phyloP scores from a whole-genome alignment of 2,329 filamentous ascomycete genomes.

The Clarireedia hainanense region DNA sequence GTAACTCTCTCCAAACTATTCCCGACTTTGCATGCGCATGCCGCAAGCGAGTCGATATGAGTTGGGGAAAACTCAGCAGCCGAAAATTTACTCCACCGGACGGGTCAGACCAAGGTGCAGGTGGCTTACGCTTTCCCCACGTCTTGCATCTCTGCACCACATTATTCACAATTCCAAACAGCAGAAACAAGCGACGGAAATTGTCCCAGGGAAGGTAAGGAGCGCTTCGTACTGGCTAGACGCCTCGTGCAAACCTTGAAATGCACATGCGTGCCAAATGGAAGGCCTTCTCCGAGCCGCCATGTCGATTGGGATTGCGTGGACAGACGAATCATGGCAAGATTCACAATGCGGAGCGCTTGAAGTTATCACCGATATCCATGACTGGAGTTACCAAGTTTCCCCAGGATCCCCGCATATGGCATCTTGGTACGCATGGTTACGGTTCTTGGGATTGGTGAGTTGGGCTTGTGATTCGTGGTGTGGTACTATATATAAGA shows the following conservation, averaged over 20 bases:
- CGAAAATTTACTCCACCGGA: not conserved
- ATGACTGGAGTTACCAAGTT: not conserved
- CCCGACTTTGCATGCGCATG: not conserved
- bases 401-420: slow-evolving; percentile 11
- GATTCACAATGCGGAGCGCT: not conserved
- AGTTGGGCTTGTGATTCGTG: not conserved
- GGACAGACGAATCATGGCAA: not conserved
- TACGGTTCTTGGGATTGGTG: not conserved
- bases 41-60: not conserved
- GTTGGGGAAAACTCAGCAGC: slow-evolving; percentile 2
- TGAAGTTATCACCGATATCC: not conserved
- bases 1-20: not conserved
- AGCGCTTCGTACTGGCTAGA: too few species aligned
- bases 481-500: slow-evolving; percentile 3
- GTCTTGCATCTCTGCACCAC: not conserved
- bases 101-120: not conserved
- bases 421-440: not conserved
- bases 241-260: not conserved
- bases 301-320: not conserved
- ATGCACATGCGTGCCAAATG: slow-evolving; percentile 4
- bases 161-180: too few species aligned
- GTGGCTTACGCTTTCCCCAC: not conserved
- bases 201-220: too few species aligned
- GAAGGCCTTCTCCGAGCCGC: not conserved
- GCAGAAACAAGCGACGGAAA: not conserved